phyloP scores from a whole-genome alignment of 768 basidiomycete genomes.

The Termitomyces sp. region DNA sequence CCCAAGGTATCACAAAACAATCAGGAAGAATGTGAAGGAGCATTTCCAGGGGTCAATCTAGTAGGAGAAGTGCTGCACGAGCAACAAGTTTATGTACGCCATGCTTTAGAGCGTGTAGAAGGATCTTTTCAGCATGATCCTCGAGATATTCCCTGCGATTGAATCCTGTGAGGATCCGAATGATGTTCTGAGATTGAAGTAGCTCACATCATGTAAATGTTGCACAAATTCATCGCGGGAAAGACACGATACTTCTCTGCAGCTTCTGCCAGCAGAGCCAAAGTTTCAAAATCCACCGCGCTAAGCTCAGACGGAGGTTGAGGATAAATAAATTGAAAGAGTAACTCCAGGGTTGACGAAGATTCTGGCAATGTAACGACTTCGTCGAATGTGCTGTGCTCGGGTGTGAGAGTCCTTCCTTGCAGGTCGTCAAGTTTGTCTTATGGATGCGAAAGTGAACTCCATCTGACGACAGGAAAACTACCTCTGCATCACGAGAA shows the following conservation, averaged over 20 bases:
- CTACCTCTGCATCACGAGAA: slow-evolving; percentile 3
- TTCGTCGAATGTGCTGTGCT: slow-evolving; percentile 4
- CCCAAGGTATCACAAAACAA: not conserved
- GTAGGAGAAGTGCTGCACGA: slow-evolving; percentile 1
- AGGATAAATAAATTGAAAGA: slow-evolving; percentile 11
- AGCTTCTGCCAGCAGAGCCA: slow-evolving; percentile 19
- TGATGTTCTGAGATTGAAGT: not conserved
- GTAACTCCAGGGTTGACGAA: too few species aligned
- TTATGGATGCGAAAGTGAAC: slow-evolving; percentile 6
- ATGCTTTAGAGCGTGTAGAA: slow-evolving; percentile 4
- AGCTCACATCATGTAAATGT: slow-evolving; percentile 12
- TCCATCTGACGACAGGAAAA: slow-evolving; percentile 4
- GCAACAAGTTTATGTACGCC: too few species aligned
- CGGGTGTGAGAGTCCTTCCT: slow-evolving; percentile 4
- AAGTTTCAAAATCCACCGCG: not conserved
- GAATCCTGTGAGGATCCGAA: not conserved
- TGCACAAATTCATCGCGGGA: slow-evolving; percentile 17
- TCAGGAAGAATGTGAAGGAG: not conserved
- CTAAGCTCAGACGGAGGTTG: slow-evolving; percentile 6
- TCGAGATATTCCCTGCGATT: too few species aligned
- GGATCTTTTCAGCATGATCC: slow-evolving; percentile 1
- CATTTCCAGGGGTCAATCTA: slow-evolving; percentile 1
- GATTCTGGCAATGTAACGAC: slow-evolving; percentile 8
- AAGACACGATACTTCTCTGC: slow-evolving; percentile 20
- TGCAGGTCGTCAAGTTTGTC: not conserved